Conservation (phyloP, 1,284 basidiomycete genomes). For the Ganoderma boninense region DNA sequence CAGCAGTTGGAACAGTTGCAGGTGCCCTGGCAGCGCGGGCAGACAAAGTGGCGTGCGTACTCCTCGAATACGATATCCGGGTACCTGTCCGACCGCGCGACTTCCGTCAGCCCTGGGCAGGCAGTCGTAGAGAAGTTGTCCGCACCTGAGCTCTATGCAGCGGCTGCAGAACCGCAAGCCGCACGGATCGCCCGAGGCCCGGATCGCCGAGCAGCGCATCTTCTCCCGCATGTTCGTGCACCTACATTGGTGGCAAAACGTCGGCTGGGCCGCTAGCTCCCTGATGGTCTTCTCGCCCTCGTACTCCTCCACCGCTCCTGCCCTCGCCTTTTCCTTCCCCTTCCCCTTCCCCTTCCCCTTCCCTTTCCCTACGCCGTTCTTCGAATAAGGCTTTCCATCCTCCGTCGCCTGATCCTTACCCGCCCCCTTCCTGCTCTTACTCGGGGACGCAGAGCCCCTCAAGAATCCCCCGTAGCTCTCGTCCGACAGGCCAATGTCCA, state of each 20-base stretch:
- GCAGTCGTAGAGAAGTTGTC: background rate
- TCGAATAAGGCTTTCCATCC: constrained; percentile 11
- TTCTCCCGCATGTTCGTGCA: constrained; percentile 30
- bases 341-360: constrained; percentile 28
- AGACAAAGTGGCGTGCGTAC: constrained; percentile 32
- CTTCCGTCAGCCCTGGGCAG: background rate
- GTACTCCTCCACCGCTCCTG: background rate
- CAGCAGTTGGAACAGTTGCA: constrained; percentile 42
- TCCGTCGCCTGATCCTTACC: constrained; percentile 16
- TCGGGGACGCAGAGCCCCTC: background rate
- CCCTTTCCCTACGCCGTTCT: background rate
- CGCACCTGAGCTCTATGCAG: constrained; percentile 39
- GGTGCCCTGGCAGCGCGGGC: constrained; percentile 35
- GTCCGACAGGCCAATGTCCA: background rate
- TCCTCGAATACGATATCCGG: constrained; percentile 37
- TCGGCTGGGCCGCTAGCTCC: constrained; percentile 20
- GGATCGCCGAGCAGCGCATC: constrained; percentile 38
- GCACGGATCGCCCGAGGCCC: constrained; percentile 31
- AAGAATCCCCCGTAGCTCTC: background rate
- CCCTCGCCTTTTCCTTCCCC: constrained; percentile 18
- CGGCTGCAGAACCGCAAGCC: constrained; percentile 36
- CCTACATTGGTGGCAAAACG: constrained; percentile 42
- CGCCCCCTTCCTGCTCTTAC: constrained; percentile 9
- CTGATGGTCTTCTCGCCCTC: background rate
- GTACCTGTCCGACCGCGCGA: constrained; percentile 29